These are phyloP conservation scores for Bidens hawaiensis DNA, from an alignment of 140 eudicot species.

Conservation along the genomic window DNA sequence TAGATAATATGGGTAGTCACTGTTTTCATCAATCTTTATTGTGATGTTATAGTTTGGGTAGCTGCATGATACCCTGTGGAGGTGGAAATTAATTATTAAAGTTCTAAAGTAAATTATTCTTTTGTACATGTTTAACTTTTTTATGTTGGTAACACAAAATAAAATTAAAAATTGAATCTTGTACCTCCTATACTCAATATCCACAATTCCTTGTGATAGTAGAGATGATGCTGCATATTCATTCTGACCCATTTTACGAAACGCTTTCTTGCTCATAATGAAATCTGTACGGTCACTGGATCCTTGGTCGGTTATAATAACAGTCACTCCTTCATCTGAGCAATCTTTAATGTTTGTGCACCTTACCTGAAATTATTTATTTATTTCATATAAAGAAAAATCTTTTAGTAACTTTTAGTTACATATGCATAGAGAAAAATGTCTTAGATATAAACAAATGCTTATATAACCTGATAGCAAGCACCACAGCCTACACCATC, in stretches of 20 bases:
- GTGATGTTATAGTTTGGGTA: conserved; percentile 64
- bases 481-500: conserved; percentile 90
- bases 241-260: conserved; percentile 68
- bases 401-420: background rate
- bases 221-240: conserved; percentile 57
- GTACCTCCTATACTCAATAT: conserved; percentile 80
- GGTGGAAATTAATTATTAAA: conserved; percentile 3
- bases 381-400: too few species aligned
- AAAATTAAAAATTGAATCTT: background rate
- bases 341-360: conserved; percentile 59
- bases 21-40: conserved; percentile 68
- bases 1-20: conserved; percentile 73
- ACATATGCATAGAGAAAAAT: background rate
- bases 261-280: conserved; percentile 73
- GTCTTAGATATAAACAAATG: background rate
- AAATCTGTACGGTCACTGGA: conserved; percentile 67
- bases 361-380: conserved; percentile 48
- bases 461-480: conserved; percentile 61
- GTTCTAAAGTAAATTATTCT: background rate
- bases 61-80: conserved; percentile 73
- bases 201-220: conserved; percentile 60
- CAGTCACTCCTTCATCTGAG: conserved; percentile 67
- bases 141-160: background rate
- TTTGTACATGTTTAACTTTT: background rate
- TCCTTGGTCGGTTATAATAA: conserved; percentile 81